Percentiles rank a stretch among this genome's conserved stretches.
Evolutionary conservation across 257 asterid species (phyloP).

Genomic region (Solanum ahanhuiri): DNA sequence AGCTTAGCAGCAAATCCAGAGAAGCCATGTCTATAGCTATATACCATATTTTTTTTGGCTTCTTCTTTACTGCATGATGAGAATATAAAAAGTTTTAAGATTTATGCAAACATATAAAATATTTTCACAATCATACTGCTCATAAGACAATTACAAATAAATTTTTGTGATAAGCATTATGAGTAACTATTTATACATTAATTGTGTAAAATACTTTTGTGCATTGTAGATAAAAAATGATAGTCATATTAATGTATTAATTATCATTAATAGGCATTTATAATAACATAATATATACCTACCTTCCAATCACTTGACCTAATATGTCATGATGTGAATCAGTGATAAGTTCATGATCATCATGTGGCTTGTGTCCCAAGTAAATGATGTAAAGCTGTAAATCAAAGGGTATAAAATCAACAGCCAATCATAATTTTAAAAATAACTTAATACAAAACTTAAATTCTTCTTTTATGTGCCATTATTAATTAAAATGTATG

Average conservation of each 20-base stretch:
- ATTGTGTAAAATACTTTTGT: neutral
- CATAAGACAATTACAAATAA: neutral
- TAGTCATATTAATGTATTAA: too few species aligned
- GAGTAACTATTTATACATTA: neutral
- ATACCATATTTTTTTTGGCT: neutral
- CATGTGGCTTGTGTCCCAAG: constrained; percentile 5
- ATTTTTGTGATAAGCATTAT: neutral
- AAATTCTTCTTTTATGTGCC: too few species aligned
- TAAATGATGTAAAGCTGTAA: constrained; percentile 4
- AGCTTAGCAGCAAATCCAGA: constrained; percentile 18
- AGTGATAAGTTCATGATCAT: constrained; percentile 1
- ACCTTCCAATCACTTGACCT: neutral
- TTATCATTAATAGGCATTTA: neutral
- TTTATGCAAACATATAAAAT: neutral
- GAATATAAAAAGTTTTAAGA: neutral
- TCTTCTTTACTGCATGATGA: constrained; percentile 3
- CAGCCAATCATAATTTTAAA: too few species aligned
- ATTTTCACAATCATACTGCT: neutral
- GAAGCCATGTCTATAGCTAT: constrained; percentile 16
- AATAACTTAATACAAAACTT: too few species aligned
- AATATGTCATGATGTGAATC: constrained; percentile 12
- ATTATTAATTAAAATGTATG: too few species aligned
- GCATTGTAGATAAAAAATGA: too few species aligned
- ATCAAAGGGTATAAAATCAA: neutral
- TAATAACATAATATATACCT: neutral